phyloP scores from a whole-genome alignment of 257 asterid species.

The Linderniella brevidens region DNA sequence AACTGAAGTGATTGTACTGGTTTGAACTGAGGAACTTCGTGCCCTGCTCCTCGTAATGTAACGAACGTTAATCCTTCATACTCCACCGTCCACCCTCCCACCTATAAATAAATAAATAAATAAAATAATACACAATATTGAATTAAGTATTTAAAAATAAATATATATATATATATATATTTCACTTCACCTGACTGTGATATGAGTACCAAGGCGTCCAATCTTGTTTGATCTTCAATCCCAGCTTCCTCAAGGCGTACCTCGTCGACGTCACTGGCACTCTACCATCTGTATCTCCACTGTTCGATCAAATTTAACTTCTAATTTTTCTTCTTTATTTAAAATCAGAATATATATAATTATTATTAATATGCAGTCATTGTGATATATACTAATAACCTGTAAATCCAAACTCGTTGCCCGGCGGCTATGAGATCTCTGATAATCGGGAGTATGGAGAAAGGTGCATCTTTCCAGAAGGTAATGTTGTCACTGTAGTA shows the following conservation, averaged over 20 bases:
- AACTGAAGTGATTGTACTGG: constrained; percentile 58
- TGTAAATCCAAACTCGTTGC: constrained; percentile 53
- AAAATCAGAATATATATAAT: not conserved
- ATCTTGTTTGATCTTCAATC: constrained; percentile 24
- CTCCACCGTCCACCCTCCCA: constrained; percentile 75
- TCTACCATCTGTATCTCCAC: constrained; percentile 75
- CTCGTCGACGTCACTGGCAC: constrained; percentile 63
- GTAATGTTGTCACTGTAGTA: constrained; percentile 39
- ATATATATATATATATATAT: no score
- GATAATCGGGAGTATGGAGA: constrained; percentile 42
- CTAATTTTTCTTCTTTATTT: not conserved
- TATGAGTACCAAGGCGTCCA: constrained; percentile 72
- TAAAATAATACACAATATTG: not conserved
- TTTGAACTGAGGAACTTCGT: constrained; percentile 55
- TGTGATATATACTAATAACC: constrained; percentile 19
- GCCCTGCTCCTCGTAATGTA: constrained; percentile 86
- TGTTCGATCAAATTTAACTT: constrained; percentile 9
- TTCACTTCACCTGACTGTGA: constrained; percentile 61
- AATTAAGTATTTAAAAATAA: not conserved
- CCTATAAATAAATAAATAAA: constrained; percentile 17
- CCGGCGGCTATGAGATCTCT: constrained; percentile 35
- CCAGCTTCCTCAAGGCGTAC: constrained; percentile 33
- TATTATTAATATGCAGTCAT: not conserved
- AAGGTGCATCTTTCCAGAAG: constrained; percentile 33
- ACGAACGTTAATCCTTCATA: constrained; percentile 53